Base-by-base conservation (phyloP, 2,329 filamentous ascomycete species). In the Trichoderma hamatum region DNA sequence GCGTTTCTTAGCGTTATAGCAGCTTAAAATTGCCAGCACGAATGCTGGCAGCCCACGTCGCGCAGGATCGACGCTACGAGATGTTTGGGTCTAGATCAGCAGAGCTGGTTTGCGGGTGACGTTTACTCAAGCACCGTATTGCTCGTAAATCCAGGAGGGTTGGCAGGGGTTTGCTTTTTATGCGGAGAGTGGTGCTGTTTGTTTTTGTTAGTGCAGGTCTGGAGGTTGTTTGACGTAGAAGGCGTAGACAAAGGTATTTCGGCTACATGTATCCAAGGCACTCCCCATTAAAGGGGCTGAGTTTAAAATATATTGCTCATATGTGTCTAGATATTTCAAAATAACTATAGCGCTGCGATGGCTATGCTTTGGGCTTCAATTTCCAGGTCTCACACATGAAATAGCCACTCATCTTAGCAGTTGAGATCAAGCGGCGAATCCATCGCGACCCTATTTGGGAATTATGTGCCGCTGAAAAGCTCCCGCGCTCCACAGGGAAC, bases 31-130 rank as follows among this genome's bases (percentile, higher is more conserved):
- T 61, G 58, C 24, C 28, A 55, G 49, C 14, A 19, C 61, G 16
- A 64, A 64, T 64, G 16, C 24, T 26, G 9, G 24, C 24, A 24
- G 24, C 24, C 61, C 61, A 64, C 61, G 61, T 64, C 34, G 52
- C 61, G 51, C 28, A 55, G 61, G 61, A 64, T 64, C 61, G 61
- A 19, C 61, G 49, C 61, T 64, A 64, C 28, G 16, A 39, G 11
- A 4, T 30, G 34, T 43, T 55, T 32, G 39, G 61, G 61, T 34
- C 21, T 64, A 34, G 49, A 16, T 43, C 46, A 49, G n/a, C 46
- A 49, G 46, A 49, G n/a, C n/a, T 24, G n/a, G 46, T 28, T 43
- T 19, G 56, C 34, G n/a, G n/a, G 46, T 49, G 46, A 49, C 46
- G 46, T 49, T 59, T 19, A 34, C 21, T 28, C 24, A 10, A 9